Base-by-base conservation (phyloP, 768 basidiomycete genomes). In the Trametes cinnabarina region DNA sequence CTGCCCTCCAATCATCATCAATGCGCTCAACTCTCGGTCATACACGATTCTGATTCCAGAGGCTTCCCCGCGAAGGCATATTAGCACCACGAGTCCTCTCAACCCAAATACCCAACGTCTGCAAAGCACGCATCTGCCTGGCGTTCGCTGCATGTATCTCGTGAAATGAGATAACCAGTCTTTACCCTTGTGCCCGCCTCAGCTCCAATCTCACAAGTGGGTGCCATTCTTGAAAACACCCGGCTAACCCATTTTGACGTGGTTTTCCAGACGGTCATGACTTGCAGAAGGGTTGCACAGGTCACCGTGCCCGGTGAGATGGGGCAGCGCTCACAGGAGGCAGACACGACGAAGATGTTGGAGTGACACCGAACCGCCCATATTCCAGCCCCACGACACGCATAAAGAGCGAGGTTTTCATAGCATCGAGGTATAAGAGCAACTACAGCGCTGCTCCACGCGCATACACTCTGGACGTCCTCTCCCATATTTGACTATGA, bases 371-470 rank as follows among this genome's bases (percentile, higher is more conserved):
- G 25, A 25, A 41, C 35, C 14, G n/a, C 41, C n/a, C 20, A 30
- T 42, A 46, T 12, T 20, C n/a, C 35, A 28, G 25, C 54, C n/a
- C 54, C 46, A 26, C 37, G n/a, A 47, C 59, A 60, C 59, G 59
- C 54, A 32, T 20, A 11, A 25, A 23, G 54, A 55, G 44, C 53
- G 53, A 60, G 59, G 59, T 20, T 8, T 55, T 51, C 48, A 55
- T 55, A 47, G 25, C 41, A 28, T 26, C 30, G 8, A 43, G 5
- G 28, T 60, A 60, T 55, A 60, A 55, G 54, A 25, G 47, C 6
- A 9, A 23, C 12, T 19, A 14, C 48, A 46, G 37, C 7, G 14
- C 43, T 12, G 22, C 12, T 17, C 4, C 51, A 42, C n/a, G 37
- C 19, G 10, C n/a, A n/a, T 20, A 47, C 44, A 32, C 12, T 15